A percentile compares a stretch with the other conserved stretches of the same genome.
phyloP scores from a whole-genome alignment of 345 rosid genomes.

The Murraya koenigii region DNA sequence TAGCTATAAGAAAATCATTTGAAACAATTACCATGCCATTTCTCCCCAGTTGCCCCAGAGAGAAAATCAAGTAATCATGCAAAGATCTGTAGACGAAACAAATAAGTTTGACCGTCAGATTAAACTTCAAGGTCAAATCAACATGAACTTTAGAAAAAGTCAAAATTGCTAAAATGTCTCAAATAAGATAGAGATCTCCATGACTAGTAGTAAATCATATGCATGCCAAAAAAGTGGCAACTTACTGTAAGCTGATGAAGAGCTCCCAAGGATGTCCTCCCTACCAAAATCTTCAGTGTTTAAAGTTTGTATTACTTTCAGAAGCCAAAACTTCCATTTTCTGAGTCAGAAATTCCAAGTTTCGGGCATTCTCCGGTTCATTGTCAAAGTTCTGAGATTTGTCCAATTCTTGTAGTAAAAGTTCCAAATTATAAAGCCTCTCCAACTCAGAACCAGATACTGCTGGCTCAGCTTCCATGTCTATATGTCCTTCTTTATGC shows the following conservation, averaged over 20 bases:
- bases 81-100: not conserved
- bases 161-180: not conserved
- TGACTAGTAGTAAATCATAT: not conserved
- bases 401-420: slow-evolving; percentile 47
- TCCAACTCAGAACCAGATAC: slow-evolving; percentile 27
- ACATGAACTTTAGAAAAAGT: not conserved
- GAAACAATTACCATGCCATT: not conserved
- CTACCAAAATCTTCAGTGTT: not conserved
- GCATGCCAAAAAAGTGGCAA: not conserved
- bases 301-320: slow-evolving; percentile 11
- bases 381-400: slow-evolving; percentile 32
- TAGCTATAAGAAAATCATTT: not conserved
- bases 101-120: slow-evolving; percentile 5
- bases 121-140: not conserved
- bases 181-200: not conserved
- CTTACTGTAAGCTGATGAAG: not conserved
- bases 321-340: slow-evolving; percentile 54
- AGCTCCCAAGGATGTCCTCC: not conserved
- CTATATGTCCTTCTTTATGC: slow-evolving; percentile 29
- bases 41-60: not conserved
- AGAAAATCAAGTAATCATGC: not conserved
- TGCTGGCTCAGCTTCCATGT: slow-evolving; percentile 33
- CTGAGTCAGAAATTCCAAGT: slow-evolving; percentile 53
- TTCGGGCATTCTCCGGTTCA: slow-evolving; percentile 39
- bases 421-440: slow-evolving; percentile 39